Percentiles rank a stretch among this genome's conserved stretches.
Conservation (phyloP, 139 green algal genomes). For the Astrephomene gubernaculifera region DNA sequence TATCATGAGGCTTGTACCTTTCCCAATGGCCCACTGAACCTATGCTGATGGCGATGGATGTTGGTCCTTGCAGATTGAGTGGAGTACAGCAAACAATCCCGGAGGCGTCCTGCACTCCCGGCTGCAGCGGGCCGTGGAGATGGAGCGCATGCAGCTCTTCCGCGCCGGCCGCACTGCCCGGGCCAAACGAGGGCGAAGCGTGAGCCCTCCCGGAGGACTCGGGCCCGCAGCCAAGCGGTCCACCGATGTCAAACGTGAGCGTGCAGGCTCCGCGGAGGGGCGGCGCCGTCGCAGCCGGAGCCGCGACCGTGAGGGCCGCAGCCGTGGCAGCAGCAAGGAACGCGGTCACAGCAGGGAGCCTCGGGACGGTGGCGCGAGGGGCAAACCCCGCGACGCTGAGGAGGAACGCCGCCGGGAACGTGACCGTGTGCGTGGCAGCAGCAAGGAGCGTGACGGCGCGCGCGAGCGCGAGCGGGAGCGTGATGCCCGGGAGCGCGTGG, state of each 20-base stretch:
- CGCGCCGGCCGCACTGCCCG: background rate
- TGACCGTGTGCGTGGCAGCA: background rate
- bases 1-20: too few relatives aligned
- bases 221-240: background rate
- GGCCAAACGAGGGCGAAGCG: conserved; percentile 3
- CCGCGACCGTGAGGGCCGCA: background rate
- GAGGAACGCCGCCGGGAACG: conserved; percentile 6
- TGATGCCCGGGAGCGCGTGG: background rate
- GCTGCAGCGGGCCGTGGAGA: conserved; percentile 9
- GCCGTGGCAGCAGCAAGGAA: conserved; percentile 4
- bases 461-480: conserved; percentile 13
- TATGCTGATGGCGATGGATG: too few relatives aligned
- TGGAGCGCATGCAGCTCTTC: conserved; percentile 2
- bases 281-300: conserved; percentile 3
- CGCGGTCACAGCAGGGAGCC: background rate
- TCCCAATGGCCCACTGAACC: too few relatives aligned
- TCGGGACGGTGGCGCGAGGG: background rate
- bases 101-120: conserved; percentile 36
- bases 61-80: background rate
- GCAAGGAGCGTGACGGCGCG: background rate
- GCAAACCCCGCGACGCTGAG: background rate
- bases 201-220: background rate
- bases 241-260: background rate
- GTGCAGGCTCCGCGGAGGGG: background rate
- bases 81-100: conserved; percentile 35